Base-by-base conservation (phyloP, 1,139 yeast species). In the Casaregolazyma lundiana region DNA sequence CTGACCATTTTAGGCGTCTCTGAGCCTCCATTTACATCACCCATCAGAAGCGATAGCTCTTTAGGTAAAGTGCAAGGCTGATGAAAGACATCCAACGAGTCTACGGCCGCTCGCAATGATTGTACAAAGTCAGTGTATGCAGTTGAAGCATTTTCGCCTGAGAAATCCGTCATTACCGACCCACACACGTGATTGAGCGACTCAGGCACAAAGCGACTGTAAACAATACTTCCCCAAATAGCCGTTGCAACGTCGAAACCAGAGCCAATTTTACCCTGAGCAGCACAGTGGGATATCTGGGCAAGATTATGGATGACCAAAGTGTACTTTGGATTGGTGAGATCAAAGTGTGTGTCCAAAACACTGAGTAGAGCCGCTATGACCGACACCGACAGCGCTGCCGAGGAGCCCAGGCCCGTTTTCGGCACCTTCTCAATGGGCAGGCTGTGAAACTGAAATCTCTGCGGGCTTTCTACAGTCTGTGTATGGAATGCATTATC, bases 241-340 rank as follows among this genome's bases (percentile, higher is more conserved):
- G 98, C 98, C 6, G 97, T 83, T 0, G 96, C 97, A 37, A 94
- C 95, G 62, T 92, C 98, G 64, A 92, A 92, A 0, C 98, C 98
- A 2, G 96, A 87, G 0, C 98, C 98, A 21, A 92, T 81, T 64
- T 94, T 94, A 38, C 87, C 86, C 63, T 92, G 98, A 1, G 98
- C 97, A 47, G 78, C 76, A 63, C 97, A 90, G 63, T 92, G 98
- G 1, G 96, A 85, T 9, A 87, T 70, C 61, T 92, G 98, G 0
- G 97, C 79, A 29, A 88, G 67, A 57, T 88, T 90, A 64, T 92
- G 97, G 22, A 92, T 70, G 5, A 61, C 66, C 15, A 40, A 46
- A 19, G 49, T 42, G 15, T 50, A 19, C 5, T 36, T 43, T 4
- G 38, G 29, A 24, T 35, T 36, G 29, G 13, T 11, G 9, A 26